phyloP scores from a whole-genome alignment of 148 eudicot species.

The Camellia japonica region DNA sequence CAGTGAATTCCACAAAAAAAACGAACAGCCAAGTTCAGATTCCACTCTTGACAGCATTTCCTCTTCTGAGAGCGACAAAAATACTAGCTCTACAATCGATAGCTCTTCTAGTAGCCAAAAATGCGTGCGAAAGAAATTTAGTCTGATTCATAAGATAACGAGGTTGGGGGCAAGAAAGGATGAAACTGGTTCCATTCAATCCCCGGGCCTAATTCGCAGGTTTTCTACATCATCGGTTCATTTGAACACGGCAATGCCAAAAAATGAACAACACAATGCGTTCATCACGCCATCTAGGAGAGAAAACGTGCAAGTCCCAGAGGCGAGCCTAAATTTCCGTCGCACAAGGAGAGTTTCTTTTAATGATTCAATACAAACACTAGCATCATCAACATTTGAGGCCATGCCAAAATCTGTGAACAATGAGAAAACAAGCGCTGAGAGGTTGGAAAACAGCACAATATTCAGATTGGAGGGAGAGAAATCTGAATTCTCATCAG shows the following conservation, averaged over 20 bases:
- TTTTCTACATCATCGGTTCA: not conserved
- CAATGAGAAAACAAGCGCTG: not conserved
- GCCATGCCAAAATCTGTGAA: not conserved
- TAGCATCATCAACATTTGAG: not conserved
- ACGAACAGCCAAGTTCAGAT: not conserved
- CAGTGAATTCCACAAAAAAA: not conserved
- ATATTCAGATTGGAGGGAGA: not conserved
- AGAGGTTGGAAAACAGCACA: not conserved
- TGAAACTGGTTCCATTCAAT: not conserved
- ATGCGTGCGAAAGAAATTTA: not conserved
- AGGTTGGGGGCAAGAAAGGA: constrained; percentile 3
- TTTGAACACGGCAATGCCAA: not conserved
- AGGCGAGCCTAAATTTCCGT: not conserved
- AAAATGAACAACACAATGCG: too few relatives aligned
- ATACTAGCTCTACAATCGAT: not conserved
- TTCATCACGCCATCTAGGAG: not conserved
- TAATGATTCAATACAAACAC: not conserved
- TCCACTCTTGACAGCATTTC: not conserved
- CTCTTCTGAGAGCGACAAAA: constrained; percentile 8
- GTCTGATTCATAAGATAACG: not conserved
- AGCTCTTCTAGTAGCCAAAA: constrained; percentile 3
- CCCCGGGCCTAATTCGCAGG: not conserved
- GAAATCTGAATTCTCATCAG: not conserved
- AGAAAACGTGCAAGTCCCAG: not conserved
- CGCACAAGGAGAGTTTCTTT: not conserved